These are phyloP conservation scores for Parasitella parasitica DNA, from an alignment of 371 early-diverging fungal genomes.

Conservation along the genomic window DNA sequence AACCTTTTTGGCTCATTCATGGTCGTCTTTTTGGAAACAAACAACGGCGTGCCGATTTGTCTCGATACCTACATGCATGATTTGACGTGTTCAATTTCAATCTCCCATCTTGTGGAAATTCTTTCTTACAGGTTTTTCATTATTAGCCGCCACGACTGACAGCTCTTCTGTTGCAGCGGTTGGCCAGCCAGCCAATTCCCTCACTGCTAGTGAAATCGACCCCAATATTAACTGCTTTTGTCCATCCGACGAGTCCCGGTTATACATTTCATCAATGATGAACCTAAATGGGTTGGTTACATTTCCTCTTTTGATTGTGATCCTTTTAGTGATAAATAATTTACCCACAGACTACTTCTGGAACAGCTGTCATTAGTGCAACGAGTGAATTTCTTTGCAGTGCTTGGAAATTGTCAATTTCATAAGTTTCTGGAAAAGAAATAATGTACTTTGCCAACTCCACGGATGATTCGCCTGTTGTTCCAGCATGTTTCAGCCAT, in stretches of 20 bases:
- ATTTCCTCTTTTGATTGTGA: background rate
- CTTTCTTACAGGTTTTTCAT: background rate
- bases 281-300: conserved; percentile 13
- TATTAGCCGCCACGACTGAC: background rate
- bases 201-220: conserved; percentile 31
- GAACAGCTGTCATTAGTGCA: conserved; percentile 37
- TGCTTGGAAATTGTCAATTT: conserved; percentile 25
- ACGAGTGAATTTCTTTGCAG: conserved; percentile 30
- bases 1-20: conserved; percentile 20
- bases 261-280: conserved; percentile 42
- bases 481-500: background rate
- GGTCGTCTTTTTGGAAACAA: conserved; percentile 36
- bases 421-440: conserved; percentile 33
- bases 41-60: conserved; percentile 27
- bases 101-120: background rate
- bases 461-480: conserved; percentile 32
- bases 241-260: conserved; percentile 35
- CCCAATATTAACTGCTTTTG: conserved; percentile 32
- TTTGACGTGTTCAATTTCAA: background rate
- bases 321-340: background rate
- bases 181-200: conserved; percentile 44
- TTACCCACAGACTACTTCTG: conserved; percentile 32
- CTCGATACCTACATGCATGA: background rate
- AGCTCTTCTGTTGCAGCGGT: background rate
- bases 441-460: conserved; percentile 34